These are phyloP conservation scores for Pseudogymnoascus sp. DNA, from an alignment of 2,329 filamentous ascomycete species.

Conservation along the genomic window DNA sequence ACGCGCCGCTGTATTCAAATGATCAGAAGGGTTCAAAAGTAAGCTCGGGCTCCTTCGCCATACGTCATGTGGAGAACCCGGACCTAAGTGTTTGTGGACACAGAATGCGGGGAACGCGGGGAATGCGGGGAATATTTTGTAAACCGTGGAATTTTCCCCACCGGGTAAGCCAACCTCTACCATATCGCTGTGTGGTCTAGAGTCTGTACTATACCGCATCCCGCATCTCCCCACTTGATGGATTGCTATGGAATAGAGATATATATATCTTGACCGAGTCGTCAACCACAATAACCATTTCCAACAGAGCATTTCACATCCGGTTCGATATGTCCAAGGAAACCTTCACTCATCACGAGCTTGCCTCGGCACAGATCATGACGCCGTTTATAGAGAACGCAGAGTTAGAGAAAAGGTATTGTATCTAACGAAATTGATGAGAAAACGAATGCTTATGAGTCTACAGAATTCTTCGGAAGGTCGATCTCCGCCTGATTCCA, in stretches of 20 bases:
- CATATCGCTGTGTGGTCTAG: not conserved
- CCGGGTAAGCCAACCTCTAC: not conserved
- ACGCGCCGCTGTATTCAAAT: not conserved
- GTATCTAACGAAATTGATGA: not conserved
- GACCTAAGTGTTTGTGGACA: not conserved
- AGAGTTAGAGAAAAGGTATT: constrained; percentile 14
- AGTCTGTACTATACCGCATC: not conserved
- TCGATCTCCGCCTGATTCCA: constrained; percentile 15
- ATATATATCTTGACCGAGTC: not conserved
- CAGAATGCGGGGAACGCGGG: not conserved
- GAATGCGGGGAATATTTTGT: not conserved
- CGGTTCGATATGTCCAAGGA: not conserved
- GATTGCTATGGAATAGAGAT: not conserved
- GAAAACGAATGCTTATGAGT: constrained; percentile 4
- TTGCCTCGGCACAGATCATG: not conserved
- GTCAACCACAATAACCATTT: not conserved
- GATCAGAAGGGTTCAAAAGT: not conserved
- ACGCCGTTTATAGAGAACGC: constrained; percentile 11
- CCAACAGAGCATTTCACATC: not conserved
- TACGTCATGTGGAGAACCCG: not conserved
- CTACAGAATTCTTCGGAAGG: constrained; percentile 14
- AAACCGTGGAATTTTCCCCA: not conserved
- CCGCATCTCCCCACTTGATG: not conserved
- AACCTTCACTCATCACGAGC: not conserved
- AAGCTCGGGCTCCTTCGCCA: not conserved